Evolutionary conservation across 192 early-diverging fungal species (phyloP).

Genomic region (Ambispora gerdemannii): DNA sequence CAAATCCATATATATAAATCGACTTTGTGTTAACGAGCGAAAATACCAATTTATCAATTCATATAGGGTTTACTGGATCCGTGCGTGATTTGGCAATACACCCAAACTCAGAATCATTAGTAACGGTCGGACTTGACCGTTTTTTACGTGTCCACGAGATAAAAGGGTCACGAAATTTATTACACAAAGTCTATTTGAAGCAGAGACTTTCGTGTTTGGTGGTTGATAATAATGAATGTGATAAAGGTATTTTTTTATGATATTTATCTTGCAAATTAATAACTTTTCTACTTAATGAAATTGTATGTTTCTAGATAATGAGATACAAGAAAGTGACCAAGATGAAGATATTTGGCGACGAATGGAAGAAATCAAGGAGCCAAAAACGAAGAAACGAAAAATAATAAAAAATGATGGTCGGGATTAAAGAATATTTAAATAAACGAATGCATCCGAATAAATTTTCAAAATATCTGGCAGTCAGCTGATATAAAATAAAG

Average conservation of each 20-base stretch:
- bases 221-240: conserved; percentile 56
- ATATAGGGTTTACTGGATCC: conserved; percentile 48
- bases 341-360: conserved; percentile 67
- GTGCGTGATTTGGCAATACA: conserved; percentile 40
- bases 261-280: conserved; percentile 9
- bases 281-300: conserved; percentile 25
- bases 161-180: conserved; percentile 44
- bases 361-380: conserved; percentile 37
- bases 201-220: conserved; percentile 65
- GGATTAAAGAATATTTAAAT: too few relatives aligned
- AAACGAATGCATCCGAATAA: too few relatives aligned
- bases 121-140: conserved; percentile 71
- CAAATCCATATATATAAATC: background rate
- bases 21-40: background rate
- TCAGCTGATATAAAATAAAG: too few relatives aligned
- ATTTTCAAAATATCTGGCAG: too few relatives aligned
- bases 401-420: conserved; percentile 10
- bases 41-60: too few relatives aligned
- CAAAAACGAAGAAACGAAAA: conserved; percentile 32
- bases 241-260: background rate
- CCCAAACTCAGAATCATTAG: conserved; percentile 39
- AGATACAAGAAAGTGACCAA: conserved; percentile 17
- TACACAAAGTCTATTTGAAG: conserved; percentile 74
- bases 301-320: background rate
- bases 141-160: conserved; percentile 75